Conservation (phyloP, 768 basidiomycete genomes). For the Leccinum sublutescens region DNA sequence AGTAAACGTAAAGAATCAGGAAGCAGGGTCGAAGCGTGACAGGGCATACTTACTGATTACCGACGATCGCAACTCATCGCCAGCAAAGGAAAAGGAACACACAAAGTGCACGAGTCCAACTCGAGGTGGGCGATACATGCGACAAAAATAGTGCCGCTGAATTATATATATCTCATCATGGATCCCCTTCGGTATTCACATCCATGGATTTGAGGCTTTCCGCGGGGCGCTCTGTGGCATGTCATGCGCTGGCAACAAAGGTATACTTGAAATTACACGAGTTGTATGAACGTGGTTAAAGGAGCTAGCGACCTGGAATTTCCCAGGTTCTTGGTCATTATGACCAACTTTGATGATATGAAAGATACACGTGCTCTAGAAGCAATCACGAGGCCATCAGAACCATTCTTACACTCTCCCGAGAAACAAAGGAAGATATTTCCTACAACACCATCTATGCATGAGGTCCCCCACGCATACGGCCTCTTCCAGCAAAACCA, state of each 20-base stretch:
- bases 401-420: slow-evolving; percentile 10
- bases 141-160: neutral
- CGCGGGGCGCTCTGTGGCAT: neutral
- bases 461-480: slow-evolving; percentile 23
- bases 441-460: slow-evolving; percentile 16
- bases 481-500: slow-evolving; percentile 59
- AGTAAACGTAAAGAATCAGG: neutral
- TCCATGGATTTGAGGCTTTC: neutral
- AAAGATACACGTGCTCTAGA: slow-evolving; percentile 6
- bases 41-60: neutral
- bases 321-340: slow-evolving; percentile 12
- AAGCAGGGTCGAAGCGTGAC: neutral
- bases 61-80: neutral
- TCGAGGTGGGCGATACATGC: neutral
- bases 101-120: neutral
- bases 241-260: neutral
- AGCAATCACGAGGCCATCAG: neutral
- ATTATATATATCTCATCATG: neutral
- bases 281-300: neutral
- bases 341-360: slow-evolving; percentile 15
- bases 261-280: neutral
- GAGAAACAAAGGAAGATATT: neutral
- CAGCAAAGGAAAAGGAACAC: neutral
- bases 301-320: slow-evolving; percentile 1
- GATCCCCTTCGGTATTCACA: neutral